These are phyloP conservation scores for Metschnikowia henanensis DNA, from an alignment of 805 yeast genomes.

Conservation along the genomic window DNA sequence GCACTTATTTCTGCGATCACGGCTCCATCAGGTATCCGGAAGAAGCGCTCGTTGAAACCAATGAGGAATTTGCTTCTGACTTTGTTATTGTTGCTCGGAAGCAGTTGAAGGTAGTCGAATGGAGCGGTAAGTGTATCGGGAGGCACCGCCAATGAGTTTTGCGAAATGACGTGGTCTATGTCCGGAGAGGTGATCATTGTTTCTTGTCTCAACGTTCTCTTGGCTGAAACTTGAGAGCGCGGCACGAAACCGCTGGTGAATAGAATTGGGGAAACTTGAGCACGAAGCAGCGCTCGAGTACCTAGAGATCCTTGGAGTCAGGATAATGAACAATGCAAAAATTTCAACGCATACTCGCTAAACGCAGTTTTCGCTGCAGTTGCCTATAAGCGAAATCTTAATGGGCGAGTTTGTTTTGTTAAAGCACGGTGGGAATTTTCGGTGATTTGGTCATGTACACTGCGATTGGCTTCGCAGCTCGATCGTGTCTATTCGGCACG, in stretches of 20 bases:
- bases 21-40: conserved; percentile 25
- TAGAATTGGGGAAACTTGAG: no score
- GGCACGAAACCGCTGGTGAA: not conserved
- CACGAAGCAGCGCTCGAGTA: no score
- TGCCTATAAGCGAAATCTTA: no score
- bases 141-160: not conserved
- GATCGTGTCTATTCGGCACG: no score
- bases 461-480: no score
- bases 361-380: no score
- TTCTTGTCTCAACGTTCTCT: not conserved
- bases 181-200: conserved; percentile 3
- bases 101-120: conserved; percentile 29
- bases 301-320: no score
- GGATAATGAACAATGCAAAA: no score
- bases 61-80: conserved; percentile 30
- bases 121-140: conserved; percentile 24
- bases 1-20: conserved; percentile 28
- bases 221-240: not conserved
- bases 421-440: no score
- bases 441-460: no score
- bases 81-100: conserved; percentile 35
- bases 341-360: no score
- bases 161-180: conserved; percentile 4
- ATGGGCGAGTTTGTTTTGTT: no score
- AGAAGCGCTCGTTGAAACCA: conserved; percentile 36